phyloP scores from a whole-genome alignment of 306 rosid species.

The Gillenia trifoliata region DNA sequence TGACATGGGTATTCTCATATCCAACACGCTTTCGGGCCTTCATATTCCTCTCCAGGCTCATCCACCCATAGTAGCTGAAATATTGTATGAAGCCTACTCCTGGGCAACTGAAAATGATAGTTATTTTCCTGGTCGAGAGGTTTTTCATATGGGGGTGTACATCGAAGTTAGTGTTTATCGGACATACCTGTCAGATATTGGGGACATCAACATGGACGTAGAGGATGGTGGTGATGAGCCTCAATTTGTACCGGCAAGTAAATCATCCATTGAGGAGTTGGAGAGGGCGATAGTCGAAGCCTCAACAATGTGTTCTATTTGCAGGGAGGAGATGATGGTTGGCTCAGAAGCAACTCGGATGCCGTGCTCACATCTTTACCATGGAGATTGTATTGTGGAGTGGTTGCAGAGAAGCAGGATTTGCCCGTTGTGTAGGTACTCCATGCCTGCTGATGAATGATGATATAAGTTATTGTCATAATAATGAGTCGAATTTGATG shows the following conservation, averaged over 20 bases:
- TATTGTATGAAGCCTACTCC: neutral
- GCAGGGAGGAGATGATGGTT: neutral
- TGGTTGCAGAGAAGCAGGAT: neutral
- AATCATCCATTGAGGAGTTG: neutral
- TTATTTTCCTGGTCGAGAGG: neutral
- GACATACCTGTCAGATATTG: neutral
- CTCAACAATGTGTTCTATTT: neutral
- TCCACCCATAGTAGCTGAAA: neutral
- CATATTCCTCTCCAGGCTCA: neutral
- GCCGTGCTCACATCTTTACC: slow-evolving; percentile 1
- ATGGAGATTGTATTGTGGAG: neutral
- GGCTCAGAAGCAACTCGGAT: neutral
- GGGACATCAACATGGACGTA: neutral
- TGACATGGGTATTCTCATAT: neutral
- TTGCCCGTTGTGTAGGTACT: neutral
- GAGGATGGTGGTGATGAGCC: neutral
- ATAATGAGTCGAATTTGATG: neutral
- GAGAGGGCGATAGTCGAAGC: neutral
- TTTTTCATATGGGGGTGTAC: neutral
- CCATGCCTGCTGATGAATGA: neutral
- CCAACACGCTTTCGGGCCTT: neutral
- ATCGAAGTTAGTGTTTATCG: neutral
- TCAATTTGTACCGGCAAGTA: neutral
- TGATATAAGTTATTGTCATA: neutral
- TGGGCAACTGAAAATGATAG: neutral